Conservation (phyloP, 768 basidiomycete species). For the Cystobasidium tubakii region DNA sequence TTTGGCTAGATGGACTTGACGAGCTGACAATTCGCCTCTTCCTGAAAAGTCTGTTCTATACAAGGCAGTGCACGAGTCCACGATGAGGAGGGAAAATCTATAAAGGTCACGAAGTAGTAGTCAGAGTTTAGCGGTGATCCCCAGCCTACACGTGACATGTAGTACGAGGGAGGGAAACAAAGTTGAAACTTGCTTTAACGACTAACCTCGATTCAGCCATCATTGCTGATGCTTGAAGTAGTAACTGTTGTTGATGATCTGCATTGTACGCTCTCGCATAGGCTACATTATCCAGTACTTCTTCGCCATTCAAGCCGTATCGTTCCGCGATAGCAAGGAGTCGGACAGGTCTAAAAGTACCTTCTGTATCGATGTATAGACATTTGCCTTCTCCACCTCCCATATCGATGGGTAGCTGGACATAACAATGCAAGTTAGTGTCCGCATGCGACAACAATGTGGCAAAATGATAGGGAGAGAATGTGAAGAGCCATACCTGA, state of each 20-base stretch:
- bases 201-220: constrained; percentile 94
- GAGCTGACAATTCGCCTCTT: constrained; percentile 85
- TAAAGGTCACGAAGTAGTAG: too few relatives aligned
- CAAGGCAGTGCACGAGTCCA: constrained; percentile 90
- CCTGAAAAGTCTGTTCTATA: constrained; percentile 95
- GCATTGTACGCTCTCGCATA: constrained; percentile 98
- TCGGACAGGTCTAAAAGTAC: constrained; percentile 94
- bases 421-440: too few relatives aligned
- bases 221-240: constrained; percentile 89
- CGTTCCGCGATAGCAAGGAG: constrained; percentile 90
- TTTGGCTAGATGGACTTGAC: constrained; percentile 92
- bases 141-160: too few relatives aligned
- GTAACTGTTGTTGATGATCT: constrained; percentile 84
- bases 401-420: constrained; percentile 80
- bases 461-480: background rate
- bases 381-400: constrained; percentile 99
- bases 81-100: constrained; percentile 91
- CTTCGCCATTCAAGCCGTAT: constrained; percentile 93
- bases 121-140: too few relatives aligned
- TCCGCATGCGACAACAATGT: too few relatives aligned
- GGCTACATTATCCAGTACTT: constrained; percentile 95
- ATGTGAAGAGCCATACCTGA: constrained; percentile 55
- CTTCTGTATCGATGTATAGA: constrained; percentile 97
- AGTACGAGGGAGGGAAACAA: too few relatives aligned
- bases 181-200: too few relatives aligned